Evolutionary conservation across 306 rosid species (phyloP), one percentile per base, ranked within the genome.

Genomic region (Medicago ruthenica): DNA sequence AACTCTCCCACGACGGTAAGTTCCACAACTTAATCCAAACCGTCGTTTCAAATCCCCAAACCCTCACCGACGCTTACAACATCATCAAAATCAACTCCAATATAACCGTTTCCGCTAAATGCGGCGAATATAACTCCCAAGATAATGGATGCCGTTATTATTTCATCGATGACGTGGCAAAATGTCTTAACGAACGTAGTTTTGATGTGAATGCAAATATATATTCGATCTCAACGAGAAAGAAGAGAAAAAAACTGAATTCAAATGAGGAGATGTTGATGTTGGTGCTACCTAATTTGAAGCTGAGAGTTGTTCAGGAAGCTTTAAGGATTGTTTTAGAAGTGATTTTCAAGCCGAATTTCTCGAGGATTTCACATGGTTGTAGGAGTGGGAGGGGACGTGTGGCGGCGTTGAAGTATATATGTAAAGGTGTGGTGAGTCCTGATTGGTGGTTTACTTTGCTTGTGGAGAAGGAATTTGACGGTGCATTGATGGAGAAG

Each of bases 381-480:
- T 87, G 91, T 60, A 87, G 97, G 54, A 93, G 94, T 50, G 96
- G 98, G n/a, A 83, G 90, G 77, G 98, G 96, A n/a, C 85, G 85
- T 20, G 68, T 72, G 3, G 64, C 86, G 0, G 98, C 91, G 17
- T 79, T 93, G 81, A 93, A 83, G 88, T 90, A 88, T 78, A 72
- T 93, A 44, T 83, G 86, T 76, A 89, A 89, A 60, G 89, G 88
- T 79, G 83, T 90, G n/a, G 36, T 57, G 47, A 66, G 78, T 73
- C 89, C 96, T 60, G 83, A 88, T 74, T 93, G 98, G 97, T 93
- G 96, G 98, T 93, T 91, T 71, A 87, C 96, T 9, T 53, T 93
- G 68, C 81, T 75, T 40, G 66, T 91, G 22, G 78, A 44, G 74
- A 93, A 88, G 84, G 85, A 85, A 81, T 40, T 87, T 70, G 98